Evolutionary conservation across 441 rosid genomes (phyloP).

Genomic region (Corymbia calophylla): DNA sequence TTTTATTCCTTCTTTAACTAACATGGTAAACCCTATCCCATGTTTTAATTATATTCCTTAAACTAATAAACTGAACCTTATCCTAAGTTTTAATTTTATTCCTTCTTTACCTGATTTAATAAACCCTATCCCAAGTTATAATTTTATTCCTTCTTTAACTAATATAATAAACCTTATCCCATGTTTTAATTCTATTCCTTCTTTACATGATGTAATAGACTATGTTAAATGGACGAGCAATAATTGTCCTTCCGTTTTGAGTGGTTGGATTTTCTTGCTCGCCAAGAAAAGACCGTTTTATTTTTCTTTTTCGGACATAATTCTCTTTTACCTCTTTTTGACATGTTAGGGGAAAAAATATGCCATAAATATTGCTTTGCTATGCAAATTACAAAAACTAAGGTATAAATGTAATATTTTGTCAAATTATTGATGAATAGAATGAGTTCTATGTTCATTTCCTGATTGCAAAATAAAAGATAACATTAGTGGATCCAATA

Average conservation of each 20-base stretch:
- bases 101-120: neutral
- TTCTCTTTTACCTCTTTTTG: neutral
- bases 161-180: neutral
- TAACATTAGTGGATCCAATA: neutral
- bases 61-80: neutral
- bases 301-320: neutral
- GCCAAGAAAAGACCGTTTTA: neutral
- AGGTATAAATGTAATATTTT: neutral
- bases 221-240: neutral
- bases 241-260: neutral
- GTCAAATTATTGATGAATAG: neutral
- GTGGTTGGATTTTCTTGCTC: neutral
- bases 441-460: neutral
- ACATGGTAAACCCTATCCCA: no score
- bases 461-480: neutral
- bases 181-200: neutral
- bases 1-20: no score
- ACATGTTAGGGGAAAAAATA: neutral
- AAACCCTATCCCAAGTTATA: neutral
- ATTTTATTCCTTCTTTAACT: neutral
- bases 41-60: no score
- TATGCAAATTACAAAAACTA: no score
- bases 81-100: neutral
- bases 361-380: neutral
- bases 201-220: neutral